Conservation (phyloP, 1,284 basidiomycete genomes). For the Athelia psychrophila region DNA sequence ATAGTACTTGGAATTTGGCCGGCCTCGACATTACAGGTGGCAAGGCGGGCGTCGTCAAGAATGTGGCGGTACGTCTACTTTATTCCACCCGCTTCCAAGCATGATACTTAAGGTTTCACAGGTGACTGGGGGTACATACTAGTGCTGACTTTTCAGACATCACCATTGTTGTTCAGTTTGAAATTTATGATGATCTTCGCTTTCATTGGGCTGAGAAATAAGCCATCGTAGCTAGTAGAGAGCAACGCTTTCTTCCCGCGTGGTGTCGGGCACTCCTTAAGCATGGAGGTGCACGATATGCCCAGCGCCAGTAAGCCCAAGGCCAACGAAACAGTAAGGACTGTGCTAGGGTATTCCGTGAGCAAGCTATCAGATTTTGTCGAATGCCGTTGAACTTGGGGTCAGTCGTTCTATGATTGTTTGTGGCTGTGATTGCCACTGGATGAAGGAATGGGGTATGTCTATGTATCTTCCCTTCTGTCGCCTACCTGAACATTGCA, state of each 20-base stretch:
- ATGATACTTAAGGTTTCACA: too few relatives aligned
- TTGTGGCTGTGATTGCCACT: slow-evolving; percentile 74
- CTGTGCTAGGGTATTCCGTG: slow-evolving; percentile 39
- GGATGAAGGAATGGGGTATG: slow-evolving; percentile 74
- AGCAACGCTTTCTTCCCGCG: slow-evolving; percentile 90
- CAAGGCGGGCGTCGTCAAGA: too few relatives aligned
- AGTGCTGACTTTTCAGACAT: too few relatives aligned
- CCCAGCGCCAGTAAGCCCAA: slow-evolving; percentile 69
- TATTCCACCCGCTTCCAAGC: too few relatives aligned
- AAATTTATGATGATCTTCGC: too few relatives aligned
- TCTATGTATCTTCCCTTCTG: slow-evolving; percentile 13
- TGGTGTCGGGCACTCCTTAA: slow-evolving; percentile 85
- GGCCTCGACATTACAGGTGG: too few relatives aligned
- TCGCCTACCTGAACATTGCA: slow-evolving; percentile 1
- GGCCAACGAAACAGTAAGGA: slow-evolving; percentile 46
- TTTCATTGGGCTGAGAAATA: slow-evolving; percentile 61
- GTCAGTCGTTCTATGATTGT: slow-evolving; percentile 69
- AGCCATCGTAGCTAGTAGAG: slow-evolving; percentile 70
- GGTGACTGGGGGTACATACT: too few relatives aligned
- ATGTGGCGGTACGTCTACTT: too few relatives aligned
- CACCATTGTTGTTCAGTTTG: too few relatives aligned
- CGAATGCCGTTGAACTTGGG: background rate
- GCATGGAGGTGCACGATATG: slow-evolving; percentile 88
- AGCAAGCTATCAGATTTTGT: background rate
- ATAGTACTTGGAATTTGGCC: too few relatives aligned